Evolutionary conservation across 2,329 filamentous ascomycete genomes (phyloP), one percentile per base, ranked within the genome.

Genomic region (Monosporascus sp.): DNA sequence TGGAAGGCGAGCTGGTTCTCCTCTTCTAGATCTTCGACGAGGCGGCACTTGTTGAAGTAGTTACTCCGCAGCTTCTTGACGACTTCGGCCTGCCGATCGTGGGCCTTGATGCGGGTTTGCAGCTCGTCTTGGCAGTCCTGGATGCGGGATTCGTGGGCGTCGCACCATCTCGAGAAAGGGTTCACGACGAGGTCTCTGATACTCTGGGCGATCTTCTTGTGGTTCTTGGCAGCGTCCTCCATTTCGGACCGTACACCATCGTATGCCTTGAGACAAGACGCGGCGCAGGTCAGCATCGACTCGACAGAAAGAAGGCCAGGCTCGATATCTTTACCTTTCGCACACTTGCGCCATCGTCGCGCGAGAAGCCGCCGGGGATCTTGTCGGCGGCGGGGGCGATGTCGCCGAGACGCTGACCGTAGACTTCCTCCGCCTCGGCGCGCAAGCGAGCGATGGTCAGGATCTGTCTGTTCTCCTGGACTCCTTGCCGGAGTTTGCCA

Each of bases 1-100:
- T 96, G 91, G 73, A 99, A 99, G 39, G 92, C 94, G 52, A 99
- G 81, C 74, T 99, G 97, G 71, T 97, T 96, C 77, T 99, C 95
- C 73, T 99, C 94, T 70, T 99, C 94, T 56, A 97, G 76, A 68
- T 99, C 94, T 70, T 99, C 95, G 7, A 97, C 88, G 57, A 97
- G 77, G 49, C 95, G 87, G 70, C 94, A 99, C 74, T 97, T 99
- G 78, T 97, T 99, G 81, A 97, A 97, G 74, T 99, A 99, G 63
- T 90, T 89, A 71, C 89, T 96, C 59, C 94, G 86, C 63, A 97
- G 82, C 74, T 97, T 97, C 79, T 91, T 90, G 57, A 96, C 90
- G 20, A 82, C 72, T 57, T 99, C 94, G 54, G 88, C 87, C 72
- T 99, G 95, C 61, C 89, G 89, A 68, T 96, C 90, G 71, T 97